phyloP scores from a whole-genome alignment of 2,329 filamentous ascomycete genomes.

The Botryotinia narcissicola region DNA sequence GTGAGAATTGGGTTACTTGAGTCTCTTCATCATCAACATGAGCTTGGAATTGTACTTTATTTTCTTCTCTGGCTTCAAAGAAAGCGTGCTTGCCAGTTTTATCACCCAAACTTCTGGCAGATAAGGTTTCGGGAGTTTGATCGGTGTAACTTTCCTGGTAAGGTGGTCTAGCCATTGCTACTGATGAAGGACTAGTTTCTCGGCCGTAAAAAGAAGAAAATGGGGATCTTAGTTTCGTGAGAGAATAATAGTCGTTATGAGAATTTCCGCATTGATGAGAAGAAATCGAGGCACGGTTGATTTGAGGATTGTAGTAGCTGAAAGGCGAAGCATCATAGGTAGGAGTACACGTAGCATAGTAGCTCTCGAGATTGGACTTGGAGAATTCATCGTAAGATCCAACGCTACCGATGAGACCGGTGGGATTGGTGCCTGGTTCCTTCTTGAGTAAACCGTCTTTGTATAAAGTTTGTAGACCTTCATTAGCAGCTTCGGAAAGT shows the following conservation, averaged over 20 bases:
- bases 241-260: neutral
- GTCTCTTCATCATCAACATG: slow-evolving; percentile 1
- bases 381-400: neutral
- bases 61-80: slow-evolving; percentile 37
- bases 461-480: slow-evolving; percentile 29
- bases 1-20: neutral
- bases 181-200: slow-evolving; percentile 41
- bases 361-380: neutral
- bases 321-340: neutral
- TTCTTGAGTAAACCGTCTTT: slow-evolving; percentile 23
- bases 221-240: neutral
- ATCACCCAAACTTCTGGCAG: slow-evolving; percentile 29
- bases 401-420: too few relatives aligned
- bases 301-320: neutral
- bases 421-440: neutral
- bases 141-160: neutral
- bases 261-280: neutral
- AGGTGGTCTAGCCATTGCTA: slow-evolving; percentile 36
- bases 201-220: slow-evolving; percentile 19
- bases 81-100: slow-evolving; percentile 36
- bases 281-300: neutral
- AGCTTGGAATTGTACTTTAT: slow-evolving; percentile 29
- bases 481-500: slow-evolving; percentile 31
- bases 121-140: neutral
- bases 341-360: neutral